Conservation (phyloP, 352 stramenopile species). For the Pythium rhizo-oryzae region DNA sequence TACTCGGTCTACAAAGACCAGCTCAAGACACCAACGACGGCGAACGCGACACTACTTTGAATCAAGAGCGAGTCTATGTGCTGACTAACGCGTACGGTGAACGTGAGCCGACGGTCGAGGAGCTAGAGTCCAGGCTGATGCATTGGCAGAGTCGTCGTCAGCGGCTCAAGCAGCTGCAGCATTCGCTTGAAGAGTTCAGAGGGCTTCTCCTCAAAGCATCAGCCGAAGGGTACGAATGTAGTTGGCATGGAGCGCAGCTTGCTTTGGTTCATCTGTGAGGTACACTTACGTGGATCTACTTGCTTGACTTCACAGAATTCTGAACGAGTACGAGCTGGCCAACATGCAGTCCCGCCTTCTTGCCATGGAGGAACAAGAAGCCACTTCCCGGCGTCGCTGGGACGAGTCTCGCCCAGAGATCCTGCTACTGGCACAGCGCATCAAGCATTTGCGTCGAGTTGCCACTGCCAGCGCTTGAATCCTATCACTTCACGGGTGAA, state of each 20-base stretch:
- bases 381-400: conserved; percentile 15
- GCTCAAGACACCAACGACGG: not conserved
- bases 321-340: conserved; percentile 14
- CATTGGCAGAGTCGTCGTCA: conserved; percentile 23
- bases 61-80: no score
- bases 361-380: conserved; percentile 30
- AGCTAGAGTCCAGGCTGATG: conserved; percentile 28
- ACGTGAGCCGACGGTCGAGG: conserved; percentile 10
- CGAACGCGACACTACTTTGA: no score
- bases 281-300: not conserved
- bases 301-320: conserved; percentile 3
- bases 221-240: conserved; percentile 14
- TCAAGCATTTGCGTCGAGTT: conserved; percentile 17
- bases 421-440: conserved; percentile 32
- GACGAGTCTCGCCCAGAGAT: conserved; percentile 27
- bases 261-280: no score
- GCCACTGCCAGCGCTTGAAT: not conserved
- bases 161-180: conserved; percentile 25
- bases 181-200: conserved; percentile 28
- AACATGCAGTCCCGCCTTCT: conserved; percentile 21
- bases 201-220: conserved; percentile 19
- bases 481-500: conserved; percentile 18
- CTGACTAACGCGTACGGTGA: not conserved
- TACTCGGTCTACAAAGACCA: not conserved
- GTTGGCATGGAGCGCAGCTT: no score